Conservation (phyloP, 208 protist species). For the Ichthyophonus hoferi region DNA sequence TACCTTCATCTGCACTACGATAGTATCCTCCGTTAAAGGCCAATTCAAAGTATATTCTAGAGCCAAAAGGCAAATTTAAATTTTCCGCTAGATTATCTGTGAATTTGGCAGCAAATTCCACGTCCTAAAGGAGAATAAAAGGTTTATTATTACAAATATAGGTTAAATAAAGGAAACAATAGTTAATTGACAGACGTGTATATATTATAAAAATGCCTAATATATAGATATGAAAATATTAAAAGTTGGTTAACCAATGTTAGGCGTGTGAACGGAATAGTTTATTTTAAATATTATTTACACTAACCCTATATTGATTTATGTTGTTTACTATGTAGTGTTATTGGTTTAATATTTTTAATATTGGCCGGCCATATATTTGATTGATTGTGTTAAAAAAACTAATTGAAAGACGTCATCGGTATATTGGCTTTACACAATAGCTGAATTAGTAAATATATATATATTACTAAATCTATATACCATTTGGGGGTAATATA, state of each 20-base stretch:
- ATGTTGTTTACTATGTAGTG: too few species aligned
- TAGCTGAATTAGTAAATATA: too few species aligned
- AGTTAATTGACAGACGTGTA: not conserved
- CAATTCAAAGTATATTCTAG: not conserved
- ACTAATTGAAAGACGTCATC: too few species aligned
- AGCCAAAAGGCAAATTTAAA: not conserved
- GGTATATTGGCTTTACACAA: too few species aligned
- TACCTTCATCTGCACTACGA: not conserved
- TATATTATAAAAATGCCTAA: too few species aligned
- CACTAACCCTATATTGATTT: not conserved
- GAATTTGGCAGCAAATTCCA: not conserved
- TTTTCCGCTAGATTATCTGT: not conserved
- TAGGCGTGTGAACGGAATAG: not conserved
- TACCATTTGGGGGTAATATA: too few species aligned
- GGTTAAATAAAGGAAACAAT: not conserved
- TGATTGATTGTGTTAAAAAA: too few species aligned
- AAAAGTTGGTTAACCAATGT: not conserved
- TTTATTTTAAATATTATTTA: not conserved
- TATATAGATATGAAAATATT: not conserved
- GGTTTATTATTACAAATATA: too few species aligned
- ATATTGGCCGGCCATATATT: too few species aligned
- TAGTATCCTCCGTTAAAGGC: slow-evolving; percentile 4
- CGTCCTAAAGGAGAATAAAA: not conserved
- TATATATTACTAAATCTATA: too few species aligned
- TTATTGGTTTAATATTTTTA: too few species aligned